Base-by-base conservation (phyloP, 805 yeast species). In the Jamesozyma hellenica region DNA sequence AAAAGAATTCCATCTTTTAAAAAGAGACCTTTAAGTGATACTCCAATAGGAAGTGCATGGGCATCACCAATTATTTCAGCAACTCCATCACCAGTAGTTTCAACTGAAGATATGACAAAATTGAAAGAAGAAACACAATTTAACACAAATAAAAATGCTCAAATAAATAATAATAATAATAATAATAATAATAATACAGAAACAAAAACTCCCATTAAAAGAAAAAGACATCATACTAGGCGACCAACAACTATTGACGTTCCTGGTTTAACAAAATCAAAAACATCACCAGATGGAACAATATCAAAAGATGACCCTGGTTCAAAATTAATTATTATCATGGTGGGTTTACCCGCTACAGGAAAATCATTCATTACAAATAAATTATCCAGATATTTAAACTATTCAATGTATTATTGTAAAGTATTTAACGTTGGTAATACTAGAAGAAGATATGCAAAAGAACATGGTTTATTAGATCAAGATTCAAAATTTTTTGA, bases 321-420 rank as follows among this genome's bases (percentile, higher is more conserved):
- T 1, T 76, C 87, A 12, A 82, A 86, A 55, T 70, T 90, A 39
- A 94, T 90, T 13, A 85, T 90, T 43, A 94, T 92, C 15, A 90
- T 90, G 97, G 96, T 90, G 13, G 98, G 98, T 0, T 60, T 82
- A 12, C 97, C 97, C 0, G 96, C 96, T 0, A 69, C 96, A 40
- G 98, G 98, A 3, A 90, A 90, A 60, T 82, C 94, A 1, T 92
- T 88, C 58, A 77, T 90, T 46, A 86, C 96, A 38, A 90, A 87
- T 61, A 90, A 92, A 57, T 68, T 90, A 35, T 83, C 94, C 1
- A 66, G 97, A 44, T 92, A 85, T 61, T 67, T 90, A 56, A 90
- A 90, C 63, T 90, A 96, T 94, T 74, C 87, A 30, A 95, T 88
- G 62, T 94, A 88, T 52, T 86, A 83, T 49, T 79, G 94, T 43